Evolutionary conservation across 495 filamentous ascomycete species (phyloP).

Genomic region (Viridothelium virens): DNA sequence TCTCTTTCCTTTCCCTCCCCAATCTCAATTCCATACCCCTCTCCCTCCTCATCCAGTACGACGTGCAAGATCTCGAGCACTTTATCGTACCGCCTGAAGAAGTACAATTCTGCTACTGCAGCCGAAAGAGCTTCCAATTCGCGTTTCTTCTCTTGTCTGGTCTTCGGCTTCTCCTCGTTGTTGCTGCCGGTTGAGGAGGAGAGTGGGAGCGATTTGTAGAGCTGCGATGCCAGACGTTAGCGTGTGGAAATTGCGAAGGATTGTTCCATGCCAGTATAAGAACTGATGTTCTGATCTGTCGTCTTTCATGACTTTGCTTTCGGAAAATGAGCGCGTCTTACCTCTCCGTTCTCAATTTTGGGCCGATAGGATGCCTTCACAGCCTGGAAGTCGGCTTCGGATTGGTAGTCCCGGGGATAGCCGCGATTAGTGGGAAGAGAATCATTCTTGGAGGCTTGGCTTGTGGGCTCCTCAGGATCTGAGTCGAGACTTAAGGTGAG

Average conservation of each 20-base stretch:
- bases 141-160: constrained; percentile 17
- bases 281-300: not conserved
- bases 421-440: not conserved
- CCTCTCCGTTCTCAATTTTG: constrained; percentile 16
- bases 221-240: constrained; percentile 5
- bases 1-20: constrained; percentile 15
- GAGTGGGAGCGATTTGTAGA: constrained; percentile 10
- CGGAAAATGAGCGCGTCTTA: not conserved
- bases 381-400: constrained; percentile 7
- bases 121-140: constrained; percentile 20
- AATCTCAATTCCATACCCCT: not conserved
- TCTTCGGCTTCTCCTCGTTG: not conserved
- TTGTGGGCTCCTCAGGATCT: not conserved
- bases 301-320: too few species aligned
- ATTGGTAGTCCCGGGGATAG: not conserved
- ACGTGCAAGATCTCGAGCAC: constrained; percentile 16
- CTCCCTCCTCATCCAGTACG: not conserved
- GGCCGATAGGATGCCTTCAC: constrained; percentile 1
- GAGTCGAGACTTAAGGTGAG: not conserved
- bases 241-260: too few species aligned
- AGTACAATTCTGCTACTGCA: constrained; percentile 24
- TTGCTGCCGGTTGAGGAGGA: too few species aligned
- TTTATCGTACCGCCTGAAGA: constrained; percentile 13
- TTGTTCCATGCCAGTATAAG: too few species aligned
- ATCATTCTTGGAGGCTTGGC: not conserved